Percentiles rank a stretch among this genome's conserved stretches.
Evolutionary conservation across 192 early-diverging fungal species (phyloP).

Genomic region (Funneliformis mosseae): DNA sequence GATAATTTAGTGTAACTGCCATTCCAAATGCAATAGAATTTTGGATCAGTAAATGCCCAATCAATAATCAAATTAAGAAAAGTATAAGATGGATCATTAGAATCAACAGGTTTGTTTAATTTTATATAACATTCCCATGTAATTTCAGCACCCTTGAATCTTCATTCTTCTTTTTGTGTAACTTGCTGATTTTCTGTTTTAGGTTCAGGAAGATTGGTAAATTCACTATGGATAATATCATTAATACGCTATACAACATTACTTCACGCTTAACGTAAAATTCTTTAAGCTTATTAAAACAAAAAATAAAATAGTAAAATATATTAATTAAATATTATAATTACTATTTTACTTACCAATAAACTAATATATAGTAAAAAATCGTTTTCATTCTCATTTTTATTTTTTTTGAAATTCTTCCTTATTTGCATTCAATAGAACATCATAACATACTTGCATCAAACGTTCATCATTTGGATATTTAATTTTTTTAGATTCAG

Average conservation of each 20-base stretch:
- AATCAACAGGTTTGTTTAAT: not conserved
- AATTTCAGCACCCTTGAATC: slow-evolving; percentile 5
- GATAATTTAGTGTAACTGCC: not conserved
- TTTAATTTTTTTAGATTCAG: not conserved
- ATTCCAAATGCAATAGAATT: slow-evolving; percentile 8
- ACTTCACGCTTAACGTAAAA: not conserved
- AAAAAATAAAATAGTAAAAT: no score
- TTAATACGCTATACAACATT: not conserved
- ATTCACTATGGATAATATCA: not conserved
- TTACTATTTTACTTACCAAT: not conserved
- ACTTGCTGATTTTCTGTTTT: not conserved
- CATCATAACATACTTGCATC: not conserved
- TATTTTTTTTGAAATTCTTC: not conserved
- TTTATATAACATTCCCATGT: not conserved
- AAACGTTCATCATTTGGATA: not conserved
- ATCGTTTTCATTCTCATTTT: not conserved
- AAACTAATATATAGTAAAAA: not conserved
- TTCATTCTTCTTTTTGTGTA: not conserved
- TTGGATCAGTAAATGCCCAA: not conserved
- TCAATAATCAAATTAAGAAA: not conserved
- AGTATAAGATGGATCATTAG: not conserved
- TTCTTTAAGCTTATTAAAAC: not conserved
- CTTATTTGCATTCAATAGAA: not conserved
- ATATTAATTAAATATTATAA: not conserved
- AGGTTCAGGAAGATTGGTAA: not conserved